phyloP scores from a whole-genome alignment of 345 rosid species.

The Reutealis trisperma region DNA sequence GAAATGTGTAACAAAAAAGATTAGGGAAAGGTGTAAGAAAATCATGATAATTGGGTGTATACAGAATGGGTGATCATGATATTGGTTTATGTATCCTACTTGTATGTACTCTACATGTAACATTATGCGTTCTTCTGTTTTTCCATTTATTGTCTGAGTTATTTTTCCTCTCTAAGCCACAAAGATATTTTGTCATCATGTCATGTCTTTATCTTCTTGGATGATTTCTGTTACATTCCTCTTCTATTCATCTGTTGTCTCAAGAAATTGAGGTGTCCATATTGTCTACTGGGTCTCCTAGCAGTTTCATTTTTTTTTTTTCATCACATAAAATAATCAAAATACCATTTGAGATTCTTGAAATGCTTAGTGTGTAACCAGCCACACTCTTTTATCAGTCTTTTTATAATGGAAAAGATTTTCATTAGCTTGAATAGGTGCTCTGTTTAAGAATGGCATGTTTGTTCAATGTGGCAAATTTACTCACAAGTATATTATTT shows the following conservation, averaged over 20 bases:
- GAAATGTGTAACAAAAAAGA: neutral
- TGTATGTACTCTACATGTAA: too few species aligned
- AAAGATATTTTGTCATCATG: too few species aligned
- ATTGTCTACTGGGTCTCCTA: neutral
- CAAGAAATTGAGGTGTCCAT: neutral
- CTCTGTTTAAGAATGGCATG: neutral
- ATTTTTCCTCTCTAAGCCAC: neutral
- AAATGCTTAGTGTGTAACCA: neutral
- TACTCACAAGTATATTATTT: too few species aligned
- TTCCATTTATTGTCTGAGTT: neutral
- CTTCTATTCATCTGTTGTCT: neutral
- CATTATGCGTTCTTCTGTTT: neutral
- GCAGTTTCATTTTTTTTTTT: too few species aligned
- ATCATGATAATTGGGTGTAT: neutral
- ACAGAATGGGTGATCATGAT: neutral
- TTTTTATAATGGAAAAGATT: neutral
- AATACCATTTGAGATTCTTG: neutral
- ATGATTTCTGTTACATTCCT: neutral
- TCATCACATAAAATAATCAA: neutral
- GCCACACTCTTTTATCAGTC: too few species aligned
- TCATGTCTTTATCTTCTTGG: neutral
- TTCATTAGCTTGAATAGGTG: neutral
- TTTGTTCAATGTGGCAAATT: neutral
- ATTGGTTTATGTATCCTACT: neutral
- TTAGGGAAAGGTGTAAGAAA: neutral